Evolutionary conservation across 768 basidiomycete genomes (phyloP), one percentile per base, ranked within the genome.

Genomic region (Macrolepiota dolichaula): DNA sequence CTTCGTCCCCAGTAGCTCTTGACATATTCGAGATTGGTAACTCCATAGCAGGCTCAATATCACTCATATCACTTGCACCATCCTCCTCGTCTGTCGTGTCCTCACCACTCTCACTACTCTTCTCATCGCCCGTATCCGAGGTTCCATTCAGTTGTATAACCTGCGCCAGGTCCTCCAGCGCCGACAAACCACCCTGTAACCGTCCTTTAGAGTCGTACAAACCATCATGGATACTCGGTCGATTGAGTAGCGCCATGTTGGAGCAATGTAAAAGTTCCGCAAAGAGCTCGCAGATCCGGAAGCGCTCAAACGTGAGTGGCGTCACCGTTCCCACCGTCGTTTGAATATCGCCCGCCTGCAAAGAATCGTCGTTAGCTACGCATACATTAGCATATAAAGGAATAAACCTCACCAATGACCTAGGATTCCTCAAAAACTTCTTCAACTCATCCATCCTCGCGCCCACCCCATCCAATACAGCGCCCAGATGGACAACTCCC

Each of bases 241-340:
- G 92, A 71, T 98, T 98, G 27, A 98, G 80, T 24, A 98, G 83
- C 4, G 92, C 88, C 96, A 99, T 98, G 69, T 97, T 98, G 17
- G 97, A 98, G 71, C 95, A 97, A 70, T 99, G 97, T 25, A 98
- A 77, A 4, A 99, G 85, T 71, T 99, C 97, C 19, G 96, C 97
- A 67, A 96, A 95, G 12, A 99, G 80, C 73, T 99, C 97, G 74
- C 94, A 92, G 67, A 98, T 94, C 10, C 96, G 87, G 73, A 94
- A 97, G 15, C 97, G 88, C 72, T 98, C 97, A 61, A 96, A 85
- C 1, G 97, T 98, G 27, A 99, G 85, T 0, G 96, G 94, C 1
- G 79, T 78, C 55, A 91, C 82, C 4, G 76, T 71, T 4, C 91
- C 91, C n/a, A 92, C 80, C 0, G 91, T 92, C 0, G 92, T 92